Evolutionary conservation across 805 yeast genomes (phyloP).

Genomic region (Sugiyamaella boreocaroliniensis): DNA sequence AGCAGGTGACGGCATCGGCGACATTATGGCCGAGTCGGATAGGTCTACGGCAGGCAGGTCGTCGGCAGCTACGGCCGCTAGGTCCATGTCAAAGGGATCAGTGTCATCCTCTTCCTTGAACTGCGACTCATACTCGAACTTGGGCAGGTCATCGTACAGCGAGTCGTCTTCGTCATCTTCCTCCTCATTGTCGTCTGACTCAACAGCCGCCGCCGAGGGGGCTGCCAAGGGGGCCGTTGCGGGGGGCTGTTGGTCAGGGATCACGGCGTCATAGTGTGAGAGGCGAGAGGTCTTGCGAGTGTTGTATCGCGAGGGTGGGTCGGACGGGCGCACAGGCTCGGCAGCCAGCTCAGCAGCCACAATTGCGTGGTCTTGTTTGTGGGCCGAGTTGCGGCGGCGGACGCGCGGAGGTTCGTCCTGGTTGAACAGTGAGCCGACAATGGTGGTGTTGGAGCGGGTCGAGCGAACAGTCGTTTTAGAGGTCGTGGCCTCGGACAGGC

Average conservation of each 20-base stretch:
- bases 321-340: not conserved
- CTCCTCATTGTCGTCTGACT: conserved; percentile 1
- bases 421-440: not conserved
- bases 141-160: conserved; percentile 12
- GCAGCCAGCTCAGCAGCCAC: not conserved
- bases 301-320: not conserved
- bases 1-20: not conserved
- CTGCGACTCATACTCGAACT: conserved; percentile 15
- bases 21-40: not conserved
- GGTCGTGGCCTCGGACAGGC: not conserved
- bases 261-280: not conserved
- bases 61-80: not conserved
- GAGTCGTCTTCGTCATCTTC: conserved; percentile 1
- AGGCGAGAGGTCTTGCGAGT: not conserved
- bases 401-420: not conserved
- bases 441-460: not conserved
- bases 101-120: not conserved
- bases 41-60: not conserved
- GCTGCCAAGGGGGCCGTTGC: not conserved
- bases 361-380: not conserved
- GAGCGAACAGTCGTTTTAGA: not conserved
- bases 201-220: not conserved
- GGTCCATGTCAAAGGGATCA: conserved; percentile 3
- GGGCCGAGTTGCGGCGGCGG: not conserved
- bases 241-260: too few species aligned